Base-by-base conservation (phyloP, 805 yeast genomes). In the Monosporozyma aerobia region DNA sequence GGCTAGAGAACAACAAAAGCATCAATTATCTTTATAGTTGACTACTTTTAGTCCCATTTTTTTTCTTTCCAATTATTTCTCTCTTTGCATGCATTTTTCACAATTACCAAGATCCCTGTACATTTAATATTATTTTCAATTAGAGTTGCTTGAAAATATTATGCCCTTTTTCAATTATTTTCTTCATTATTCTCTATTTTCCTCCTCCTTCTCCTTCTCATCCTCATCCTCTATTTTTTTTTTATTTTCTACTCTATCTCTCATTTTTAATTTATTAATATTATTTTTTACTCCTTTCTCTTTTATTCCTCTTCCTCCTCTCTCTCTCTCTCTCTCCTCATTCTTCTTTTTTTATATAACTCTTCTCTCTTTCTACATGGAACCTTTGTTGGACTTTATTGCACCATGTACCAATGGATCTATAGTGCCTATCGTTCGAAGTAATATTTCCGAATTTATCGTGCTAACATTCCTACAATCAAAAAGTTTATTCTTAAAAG, bases 1-100 rank as follows among this genome's bases (percentile, higher is more conserved):
- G 98, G 97, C 99, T 14, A 80, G 94, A 60, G 96, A 87, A 63
- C 96, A 73, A 56, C 70, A 67, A 52, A 66, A 65, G 47, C 57
- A 55, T 46, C 71, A 68, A 57, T 48, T 64, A 39, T 56, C 64
- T 1, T 51, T 64, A 52, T 61, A 57, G 58, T 54, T 19, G 57
- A 59, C 53, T 19, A 19, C 16, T 25, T 4, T 49, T 10, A 32
- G 19, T 65, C 60, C 50, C 63, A 59, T 47, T 55, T 52, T 48
- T 67, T 62, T 53, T 41, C 58, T 46, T 51, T 51, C 33, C 37
- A 30, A 14, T 39, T 25, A 30, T 47, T 25, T 27, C 37, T 22
- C 47, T 25, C 10, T 52, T 23, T 45, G 48, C 48, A 47, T 47
- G 32, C 35, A 27, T 27, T 22, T 19, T n/a, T 19, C 11, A 27